phyloP scores from a whole-genome alignment of 2,329 filamentous ascomycete species.

The Penicillium psychrosexuale region DNA sequence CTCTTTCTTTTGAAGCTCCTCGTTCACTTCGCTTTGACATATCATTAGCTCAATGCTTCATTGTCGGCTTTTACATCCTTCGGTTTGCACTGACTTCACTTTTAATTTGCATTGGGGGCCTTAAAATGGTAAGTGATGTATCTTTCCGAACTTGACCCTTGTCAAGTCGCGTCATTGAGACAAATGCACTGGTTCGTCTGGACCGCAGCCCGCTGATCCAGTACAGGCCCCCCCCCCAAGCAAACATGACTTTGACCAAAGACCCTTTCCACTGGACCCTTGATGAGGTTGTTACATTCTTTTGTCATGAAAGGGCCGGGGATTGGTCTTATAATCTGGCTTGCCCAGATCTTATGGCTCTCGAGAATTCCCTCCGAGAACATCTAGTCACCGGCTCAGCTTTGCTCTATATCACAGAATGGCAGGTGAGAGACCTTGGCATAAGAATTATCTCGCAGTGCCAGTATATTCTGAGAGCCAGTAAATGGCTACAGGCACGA shows the following conservation, averaged over 20 bases:
- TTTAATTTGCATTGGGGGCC: background rate
- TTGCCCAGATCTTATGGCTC: background rate
- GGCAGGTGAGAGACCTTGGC: background rate
- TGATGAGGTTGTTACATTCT: background rate
- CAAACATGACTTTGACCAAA: background rate
- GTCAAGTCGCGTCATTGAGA: background rate
- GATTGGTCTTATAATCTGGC: background rate
- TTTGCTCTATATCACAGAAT: background rate
- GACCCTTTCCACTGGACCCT: background rate
- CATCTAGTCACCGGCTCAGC: background rate
- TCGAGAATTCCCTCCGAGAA: background rate
- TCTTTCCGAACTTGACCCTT: background rate
- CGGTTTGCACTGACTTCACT: rapidly evolving
- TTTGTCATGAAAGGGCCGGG: background rate
- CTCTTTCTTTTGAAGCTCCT: background rate
- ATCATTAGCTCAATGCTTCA: background rate
- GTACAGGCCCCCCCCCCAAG: background rate
- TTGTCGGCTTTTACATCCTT: background rate
- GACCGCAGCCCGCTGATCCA: background rate
- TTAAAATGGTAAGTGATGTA: background rate
- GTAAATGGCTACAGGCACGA: background rate
- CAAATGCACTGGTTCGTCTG: background rate
- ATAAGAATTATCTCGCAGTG: background rate
- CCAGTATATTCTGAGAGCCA: background rate
- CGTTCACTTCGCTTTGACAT: background rate